Base-by-base conservation (phyloP, 495 filamentous ascomycete species). In the Apodospora peruviana region DNA sequence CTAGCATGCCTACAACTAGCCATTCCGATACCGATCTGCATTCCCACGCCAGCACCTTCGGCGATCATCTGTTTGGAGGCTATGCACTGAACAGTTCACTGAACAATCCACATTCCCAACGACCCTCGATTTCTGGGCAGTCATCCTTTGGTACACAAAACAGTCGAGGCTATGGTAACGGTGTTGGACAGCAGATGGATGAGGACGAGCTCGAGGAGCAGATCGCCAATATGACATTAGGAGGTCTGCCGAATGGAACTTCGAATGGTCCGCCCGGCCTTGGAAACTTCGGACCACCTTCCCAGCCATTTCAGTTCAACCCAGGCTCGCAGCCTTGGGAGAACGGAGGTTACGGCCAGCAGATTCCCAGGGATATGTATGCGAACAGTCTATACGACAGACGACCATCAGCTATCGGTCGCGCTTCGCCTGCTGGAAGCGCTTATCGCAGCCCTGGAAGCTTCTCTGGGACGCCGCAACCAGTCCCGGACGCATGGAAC, bases 391-490 rank as follows among this genome's bases (percentile, higher is more conserved):
- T 40, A 3, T 48, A 45, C 35, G 53, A 58, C 21, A 57, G 52
- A 24, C 51, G 55, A 19, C 48, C 40, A 22, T 59, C 53, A 2
- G 23, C 47, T 5, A 53, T 51, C 3, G 67, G 62, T 36, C 62
- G 61, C 40, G 43, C 52, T 21, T 84, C 83, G 3, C 77, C 82
- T 2, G 72, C 73, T 1, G 80, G 77, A 12, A 78, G 69, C 54
- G 74, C 79, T 19, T 67, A 74, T 36, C 78, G 78, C 40, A 83
- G 78, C 53, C 74, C 84, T 1, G 77, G 83, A 47, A 83, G 79
- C 53, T 68, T 75, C 14, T 66, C 67, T 0, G 70, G 74, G 10
- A 77, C 70, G 35, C 75, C 77, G 2, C 72, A 80, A 32, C 61
- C 61, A 2, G 58, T 59, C 22, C 47, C 55, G 5, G 66, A 72